A percentile compares a stretch with the other conserved stretches of the same genome.
phyloP scores from a whole-genome alignment of 768 basidiomycete genomes.

The Naganishia antarctica region DNA sequence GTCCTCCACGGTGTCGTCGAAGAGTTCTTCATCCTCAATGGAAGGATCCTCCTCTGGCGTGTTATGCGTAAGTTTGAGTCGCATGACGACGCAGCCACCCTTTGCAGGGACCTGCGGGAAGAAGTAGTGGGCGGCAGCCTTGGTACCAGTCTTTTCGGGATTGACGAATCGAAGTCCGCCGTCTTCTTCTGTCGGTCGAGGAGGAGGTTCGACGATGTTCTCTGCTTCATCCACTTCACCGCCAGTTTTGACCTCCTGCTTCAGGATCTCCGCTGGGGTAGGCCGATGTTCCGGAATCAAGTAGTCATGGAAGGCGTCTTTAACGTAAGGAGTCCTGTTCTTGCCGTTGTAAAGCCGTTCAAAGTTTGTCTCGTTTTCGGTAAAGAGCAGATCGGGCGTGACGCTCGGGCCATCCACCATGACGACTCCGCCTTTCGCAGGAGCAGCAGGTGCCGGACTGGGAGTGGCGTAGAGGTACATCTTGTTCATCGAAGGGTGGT shows the following conservation, averaged over 20 bases:
- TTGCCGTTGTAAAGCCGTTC: conserved; percentile 79
- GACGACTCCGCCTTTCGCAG: conserved; percentile 58
- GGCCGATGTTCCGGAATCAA: conserved; percentile 83
- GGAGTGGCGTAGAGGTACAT: conserved; percentile 82
- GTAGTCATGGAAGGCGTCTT: conserved; percentile 98
- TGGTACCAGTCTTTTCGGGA: conserved; percentile 80
- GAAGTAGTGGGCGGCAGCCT: conserved; percentile 83
- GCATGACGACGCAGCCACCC: conserved; percentile 91
- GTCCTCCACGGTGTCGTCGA: conserved; percentile 85
- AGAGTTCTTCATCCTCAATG: conserved; percentile 77
- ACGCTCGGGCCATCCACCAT: conserved; percentile 60
- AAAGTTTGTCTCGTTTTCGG: conserved; percentile 97
- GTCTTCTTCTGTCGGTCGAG: conserved; percentile 32
- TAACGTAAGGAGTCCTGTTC: conserved; percentile 77
- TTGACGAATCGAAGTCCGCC: conserved; percentile 64
- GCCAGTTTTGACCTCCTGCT: conserved; percentile 27
- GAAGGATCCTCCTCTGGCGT: conserved; percentile 70
- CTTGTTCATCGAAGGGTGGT: conserved; percentile 69
- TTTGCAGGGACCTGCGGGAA: conserved; percentile 80
- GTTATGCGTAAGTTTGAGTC: conserved; percentile 80
- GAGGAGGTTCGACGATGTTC: conserved; percentile 51
- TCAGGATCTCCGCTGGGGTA: conserved; percentile 28
- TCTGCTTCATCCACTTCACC: conserved; percentile 27
- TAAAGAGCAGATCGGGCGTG: conserved; percentile 82
- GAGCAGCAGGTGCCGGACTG: conserved; percentile 82